Evolutionary conservation across 2,329 filamentous ascomycete species (phyloP).

Genomic region (Penicillium sumatraense): DNA sequence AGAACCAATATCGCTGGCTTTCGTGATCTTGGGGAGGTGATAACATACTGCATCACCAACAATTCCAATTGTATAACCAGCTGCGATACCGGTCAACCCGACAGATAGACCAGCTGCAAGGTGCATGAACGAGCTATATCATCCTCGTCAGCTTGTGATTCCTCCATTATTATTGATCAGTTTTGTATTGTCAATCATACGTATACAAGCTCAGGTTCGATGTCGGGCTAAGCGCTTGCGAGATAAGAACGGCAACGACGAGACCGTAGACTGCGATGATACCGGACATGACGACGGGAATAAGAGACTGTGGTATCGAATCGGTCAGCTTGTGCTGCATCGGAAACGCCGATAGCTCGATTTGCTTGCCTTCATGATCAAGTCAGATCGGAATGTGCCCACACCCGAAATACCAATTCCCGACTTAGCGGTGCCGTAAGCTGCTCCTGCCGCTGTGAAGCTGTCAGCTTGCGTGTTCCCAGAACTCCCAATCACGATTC

Average conservation of each 20-base stretch:
- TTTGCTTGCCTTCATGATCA: slow-evolving; percentile 68
- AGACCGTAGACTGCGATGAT: slow-evolving; percentile 98
- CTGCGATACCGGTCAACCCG: slow-evolving; percentile 87
- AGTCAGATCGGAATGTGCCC: slow-evolving; percentile 67
- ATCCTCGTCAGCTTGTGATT: slow-evolving; percentile 21
- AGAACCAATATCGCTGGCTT: background rate
- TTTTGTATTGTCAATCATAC: slow-evolving; percentile 53
- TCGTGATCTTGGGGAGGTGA: background rate
- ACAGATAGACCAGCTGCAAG: slow-evolving; percentile 88
- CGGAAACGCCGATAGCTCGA: background rate
- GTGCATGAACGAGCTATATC: slow-evolving; percentile 82
- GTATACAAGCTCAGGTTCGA: slow-evolving; percentile 82
- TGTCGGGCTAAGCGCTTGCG: slow-evolving; percentile 77
- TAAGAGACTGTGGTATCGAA: slow-evolving; percentile 47
- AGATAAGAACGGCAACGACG: slow-evolving; percentile 94
- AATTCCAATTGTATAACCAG: slow-evolving; percentile 94
- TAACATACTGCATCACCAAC: slow-evolving; percentile 79
- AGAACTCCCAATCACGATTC: background rate
- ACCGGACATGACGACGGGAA: slow-evolving; percentile 84
- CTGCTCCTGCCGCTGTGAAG: slow-evolving; percentile 63
- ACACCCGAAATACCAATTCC: slow-evolving; percentile 71
- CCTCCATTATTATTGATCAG: background rate
- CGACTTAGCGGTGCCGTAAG: slow-evolving; percentile 71
- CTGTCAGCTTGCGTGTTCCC: slow-evolving; percentile 24
- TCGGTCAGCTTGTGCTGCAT: slow-evolving; percentile 21